A percentile compares a stretch with the other conserved stretches of the same genome.
Conservation (phyloP, 2,329 filamentous ascomycete genomes). For the Botrytis porri region DNA sequence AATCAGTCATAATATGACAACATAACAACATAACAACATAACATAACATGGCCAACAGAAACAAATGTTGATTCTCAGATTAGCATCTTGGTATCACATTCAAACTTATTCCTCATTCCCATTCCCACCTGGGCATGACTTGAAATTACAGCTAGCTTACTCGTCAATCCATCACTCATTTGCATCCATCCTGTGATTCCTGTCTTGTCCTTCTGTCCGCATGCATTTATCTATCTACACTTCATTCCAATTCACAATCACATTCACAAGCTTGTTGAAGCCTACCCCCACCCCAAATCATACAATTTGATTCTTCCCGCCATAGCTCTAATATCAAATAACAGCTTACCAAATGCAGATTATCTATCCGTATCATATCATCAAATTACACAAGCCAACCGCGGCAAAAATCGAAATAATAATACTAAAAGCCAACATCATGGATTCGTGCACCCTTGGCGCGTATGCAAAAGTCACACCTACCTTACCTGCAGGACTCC, state of each 20-base stretch:
- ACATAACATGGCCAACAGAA: neutral
- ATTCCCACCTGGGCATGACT: neutral
- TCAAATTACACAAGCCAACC: neutral
- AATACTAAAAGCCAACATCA: neutral
- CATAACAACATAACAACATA: neutral
- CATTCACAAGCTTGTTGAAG: neutral
- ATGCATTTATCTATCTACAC: neutral
- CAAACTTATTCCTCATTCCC: neutral
- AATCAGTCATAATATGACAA: neutral
- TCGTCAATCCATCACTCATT: neutral
- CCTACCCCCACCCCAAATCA: neutral
- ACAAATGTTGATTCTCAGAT: neutral
- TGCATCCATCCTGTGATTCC: neutral
- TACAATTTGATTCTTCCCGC: neutral
- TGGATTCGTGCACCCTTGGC: slow-evolving; percentile 4
- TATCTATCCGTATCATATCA: neutral
- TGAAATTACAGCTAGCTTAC: neutral
- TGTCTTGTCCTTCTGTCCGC: neutral
- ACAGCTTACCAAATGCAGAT: neutral
- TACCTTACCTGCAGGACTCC: neutral
- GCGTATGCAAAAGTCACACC: neutral
- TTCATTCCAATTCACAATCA: neutral
- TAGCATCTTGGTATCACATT: neutral
- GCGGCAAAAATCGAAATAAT: slow-evolving; percentile 13
- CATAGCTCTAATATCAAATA: neutral